Base-by-base conservation (phyloP, 2,329 filamentous ascomycete species). In the Exophiala mesophila region DNA sequence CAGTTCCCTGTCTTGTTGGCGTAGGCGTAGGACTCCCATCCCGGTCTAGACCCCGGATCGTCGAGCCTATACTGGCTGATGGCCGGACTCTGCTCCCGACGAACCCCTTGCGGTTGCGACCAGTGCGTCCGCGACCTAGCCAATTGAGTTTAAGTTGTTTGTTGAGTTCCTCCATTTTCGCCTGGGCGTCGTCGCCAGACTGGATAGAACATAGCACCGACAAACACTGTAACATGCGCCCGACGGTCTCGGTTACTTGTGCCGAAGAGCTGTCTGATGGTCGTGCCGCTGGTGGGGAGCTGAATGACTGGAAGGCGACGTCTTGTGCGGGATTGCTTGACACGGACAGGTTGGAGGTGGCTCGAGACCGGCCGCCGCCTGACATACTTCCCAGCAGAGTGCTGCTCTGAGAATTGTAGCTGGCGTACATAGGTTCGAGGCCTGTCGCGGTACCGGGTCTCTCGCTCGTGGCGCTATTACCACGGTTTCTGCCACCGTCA, bases 71-170 rank as follows among this genome's bases (percentile, higher is more conserved):
- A 24, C 44, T 50, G 16, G 31, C 50, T 38, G 49, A 44, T 8
- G 48, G 45, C 28, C 54, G 42, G 10, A 71, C 63, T 58, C 72
- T 76, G 30, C 76, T 76, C 1, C 88, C 89, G 1, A 97, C 89
- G 60, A 96, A 90, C 0, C 92, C 92, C 52, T 88, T 78, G 39
- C 92, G 71, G 63, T 97, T 94, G 50, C 92, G 74, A 0, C 92
- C 92, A 3, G 88, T 97, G 24, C 92, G 71, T 0, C 90, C 90
- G 34, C 92, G 74, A 0, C 90, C 90, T 1, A 98, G 74, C 92
- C 92, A 98, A 63, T 98, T 98, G 57, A 96, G 80, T 67, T 97
- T 98, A 48, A 98, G 70, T 55, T 92, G 81, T 59, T 87, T 83
- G 44, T 84, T 88, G 49, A 98, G 69, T 57, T 89, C 78, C 49